Base-by-base conservation (phyloP, 1,284 basidiomycete genomes). In the Tilletiopsis washingtonensis region DNA sequence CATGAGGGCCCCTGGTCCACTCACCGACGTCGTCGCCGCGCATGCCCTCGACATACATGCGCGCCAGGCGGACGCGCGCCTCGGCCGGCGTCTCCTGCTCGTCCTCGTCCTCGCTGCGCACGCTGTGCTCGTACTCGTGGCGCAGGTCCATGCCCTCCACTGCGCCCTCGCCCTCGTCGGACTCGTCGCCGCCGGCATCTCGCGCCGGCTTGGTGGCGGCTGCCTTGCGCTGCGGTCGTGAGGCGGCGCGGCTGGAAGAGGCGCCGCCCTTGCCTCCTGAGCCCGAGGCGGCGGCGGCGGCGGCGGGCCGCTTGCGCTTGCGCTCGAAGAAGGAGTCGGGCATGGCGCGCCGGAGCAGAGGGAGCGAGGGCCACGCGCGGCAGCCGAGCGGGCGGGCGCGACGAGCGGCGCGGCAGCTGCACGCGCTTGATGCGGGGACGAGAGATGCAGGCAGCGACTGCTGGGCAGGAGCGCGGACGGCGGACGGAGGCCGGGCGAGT, bases 31-130 rank as follows among this genome's bases (percentile, higher is more conserved):
- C n/a, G n/a, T n/a, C n/a, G n/a, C n/a, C n/a, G n/a, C n/a, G n/a
- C 15, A 97, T 82, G 51, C 81, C 84, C 52, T 91, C 83, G 40
- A 99, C 76, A 74, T 98, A 97, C 58, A 91, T 76, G 72, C 89
- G 85, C 3, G 93, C 91, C 23, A 98, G 76, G 51, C 94, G 77
- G 11, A 98, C 78, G 51, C 93, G 77, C 75, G 98, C 97, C 78
- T 93, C 84, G 0, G 90, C 91, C 0, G 91, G 89, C 1, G 91
- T 97, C 77, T 98, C 76, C 27, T 52, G 56, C 19, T 60, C 59
- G 3, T 57, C 60, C 38, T 62, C 68, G 3, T 62, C 60, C 17
- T 68, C 67, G 34, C 54, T 57, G 23, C 46, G 32, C 12, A 42
- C 27, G 9, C 21, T 55, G 0, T 57, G 21, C 45, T 59, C 53